Base-by-base conservation (phyloP, 768 basidiomycete species). In the Mycena indigotica region DNA sequence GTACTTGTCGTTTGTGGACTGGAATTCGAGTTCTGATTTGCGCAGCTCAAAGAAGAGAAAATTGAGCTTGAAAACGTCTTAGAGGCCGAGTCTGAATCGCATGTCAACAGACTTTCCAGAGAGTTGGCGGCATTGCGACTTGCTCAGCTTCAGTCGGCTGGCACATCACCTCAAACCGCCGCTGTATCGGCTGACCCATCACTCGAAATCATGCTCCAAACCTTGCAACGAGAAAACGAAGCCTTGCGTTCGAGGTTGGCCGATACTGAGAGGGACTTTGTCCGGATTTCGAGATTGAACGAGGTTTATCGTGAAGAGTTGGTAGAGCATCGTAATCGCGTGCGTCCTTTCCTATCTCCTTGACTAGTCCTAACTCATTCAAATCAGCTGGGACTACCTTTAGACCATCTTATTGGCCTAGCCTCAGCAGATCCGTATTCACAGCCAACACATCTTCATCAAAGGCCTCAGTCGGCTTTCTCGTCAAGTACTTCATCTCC, bases 281-380 rank as follows among this genome's bases (percentile, higher is more conserved):
- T 90, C 58, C 83, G 88, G 28, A 80, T 92, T 48, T 77, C 84
- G 50, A 73, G 90, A 61, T 72, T 91, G 67, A 93, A 93, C 62
- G 91, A 93, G 64, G 81, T 91, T 4, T 94, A 93, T 67, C 78
- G 90, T 28, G 91, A 92, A 71, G 92, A 94, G 71, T 73, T 94
- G 58, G 86, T 94, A 53, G 87, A 90, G 41, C 84, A 89, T 66
- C 73, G 92, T 57, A 76, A 84, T 62, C 77, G 89, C 70, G 90
- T 91, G 72, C 73, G 92, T 81, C 8, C 38, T 48, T 55, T 10
- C 8, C 17, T 15, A 32, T 46, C 55, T 24, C 19, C 59, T 50
- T 35, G 38, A 16, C 29, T 55, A 49, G 51, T 57, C 40, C 53
- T 52, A 61, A 38, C 53, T 39, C 52, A 58, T 40, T 21, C 38